phyloP scores from a whole-genome alignment of 495 filamentous ascomycete species.

The Margaritispora aquatica region DNA sequence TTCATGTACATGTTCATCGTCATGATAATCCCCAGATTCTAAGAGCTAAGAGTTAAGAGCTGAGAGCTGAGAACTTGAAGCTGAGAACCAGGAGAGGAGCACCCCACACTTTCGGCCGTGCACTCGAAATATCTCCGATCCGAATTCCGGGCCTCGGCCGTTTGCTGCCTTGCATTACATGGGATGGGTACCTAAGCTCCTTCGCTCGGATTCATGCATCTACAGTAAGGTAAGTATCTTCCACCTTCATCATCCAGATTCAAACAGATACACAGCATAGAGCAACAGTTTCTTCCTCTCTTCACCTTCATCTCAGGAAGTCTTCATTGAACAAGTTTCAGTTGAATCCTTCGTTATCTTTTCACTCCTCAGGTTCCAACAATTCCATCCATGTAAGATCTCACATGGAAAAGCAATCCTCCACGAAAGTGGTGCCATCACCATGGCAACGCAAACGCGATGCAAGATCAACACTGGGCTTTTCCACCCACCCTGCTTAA shows the following conservation, averaged over 20 bases:
- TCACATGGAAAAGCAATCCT: neutral
- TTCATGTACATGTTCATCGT: neutral
- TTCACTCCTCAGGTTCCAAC: neutral
- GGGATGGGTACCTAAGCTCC: no score
- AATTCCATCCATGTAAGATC: neutral
- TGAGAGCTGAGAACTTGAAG: no score
- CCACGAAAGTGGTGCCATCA: neutral
- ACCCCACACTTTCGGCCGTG: neutral
- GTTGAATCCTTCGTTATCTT: no score
- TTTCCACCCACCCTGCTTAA: neutral
- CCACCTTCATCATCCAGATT: no score
- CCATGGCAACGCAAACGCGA: slow-evolving; percentile 5
- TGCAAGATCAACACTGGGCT: slow-evolving; percentile 2
- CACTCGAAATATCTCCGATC: neutral
- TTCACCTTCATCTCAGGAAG: no score
- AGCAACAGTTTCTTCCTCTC: no score
- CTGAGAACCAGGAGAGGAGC: no score
- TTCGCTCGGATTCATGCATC: neutral
- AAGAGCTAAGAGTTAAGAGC: no score
- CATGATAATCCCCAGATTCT: neutral
- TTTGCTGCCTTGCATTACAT: neutral
- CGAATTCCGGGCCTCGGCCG: neutral
- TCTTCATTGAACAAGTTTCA: no score
- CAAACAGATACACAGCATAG: no score
- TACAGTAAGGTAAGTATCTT: neutral